Percentiles rank a stretch among this genome's conserved stretches.
These are phyloP conservation scores for Mucor circinelloides DNA, from an alignment of 371 early-diverging fungal species.

Conservation along the genomic window DNA sequence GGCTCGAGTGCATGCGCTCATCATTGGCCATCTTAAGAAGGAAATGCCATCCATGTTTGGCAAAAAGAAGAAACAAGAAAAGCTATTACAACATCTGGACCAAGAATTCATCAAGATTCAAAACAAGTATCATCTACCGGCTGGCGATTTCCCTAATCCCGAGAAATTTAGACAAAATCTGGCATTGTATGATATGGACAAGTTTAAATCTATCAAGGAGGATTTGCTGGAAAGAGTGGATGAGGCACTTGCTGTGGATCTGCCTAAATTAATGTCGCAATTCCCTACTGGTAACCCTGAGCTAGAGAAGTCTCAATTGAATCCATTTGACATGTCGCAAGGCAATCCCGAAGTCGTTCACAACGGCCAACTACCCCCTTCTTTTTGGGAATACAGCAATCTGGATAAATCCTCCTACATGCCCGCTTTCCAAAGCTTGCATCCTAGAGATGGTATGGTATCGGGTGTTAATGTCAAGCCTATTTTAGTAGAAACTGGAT, in stretches of 20 bases:
- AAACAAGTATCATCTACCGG: constrained; percentile 66
- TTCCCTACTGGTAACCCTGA: constrained; percentile 44
- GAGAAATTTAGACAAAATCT: constrained; percentile 65
- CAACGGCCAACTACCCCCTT: constrained; percentile 31
- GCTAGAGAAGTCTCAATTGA: constrained; percentile 29
- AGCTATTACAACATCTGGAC: constrained; percentile 69
- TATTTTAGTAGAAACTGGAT: constrained; percentile 55
- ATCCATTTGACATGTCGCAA: constrained; percentile 33
- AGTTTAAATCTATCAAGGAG: constrained; percentile 73
- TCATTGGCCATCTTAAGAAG: constrained; percentile 75
- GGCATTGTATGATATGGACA: constrained; percentile 73
- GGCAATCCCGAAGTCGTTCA: constrained; percentile 6
- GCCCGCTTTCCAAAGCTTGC: constrained; percentile 25
- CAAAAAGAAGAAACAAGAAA: constrained; percentile 75
- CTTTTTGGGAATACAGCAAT: constrained; percentile 53
- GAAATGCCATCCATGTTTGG: constrained; percentile 85
- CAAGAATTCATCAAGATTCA: constrained; percentile 78
- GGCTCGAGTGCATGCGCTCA: constrained; percentile 78
- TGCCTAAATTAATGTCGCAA: constrained; percentile 40
- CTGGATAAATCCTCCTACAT: constrained; percentile 46
- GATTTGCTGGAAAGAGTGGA: constrained; percentile 62
- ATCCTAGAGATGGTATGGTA: constrained; percentile 62
- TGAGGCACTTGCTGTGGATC: constrained; percentile 41
- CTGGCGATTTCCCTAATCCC: constrained; percentile 76
- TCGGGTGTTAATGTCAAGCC: constrained; percentile 61